phyloP scores from a whole-genome alignment of 2,329 filamentous ascomycete species.

The Juglanconis oblonga region DNA sequence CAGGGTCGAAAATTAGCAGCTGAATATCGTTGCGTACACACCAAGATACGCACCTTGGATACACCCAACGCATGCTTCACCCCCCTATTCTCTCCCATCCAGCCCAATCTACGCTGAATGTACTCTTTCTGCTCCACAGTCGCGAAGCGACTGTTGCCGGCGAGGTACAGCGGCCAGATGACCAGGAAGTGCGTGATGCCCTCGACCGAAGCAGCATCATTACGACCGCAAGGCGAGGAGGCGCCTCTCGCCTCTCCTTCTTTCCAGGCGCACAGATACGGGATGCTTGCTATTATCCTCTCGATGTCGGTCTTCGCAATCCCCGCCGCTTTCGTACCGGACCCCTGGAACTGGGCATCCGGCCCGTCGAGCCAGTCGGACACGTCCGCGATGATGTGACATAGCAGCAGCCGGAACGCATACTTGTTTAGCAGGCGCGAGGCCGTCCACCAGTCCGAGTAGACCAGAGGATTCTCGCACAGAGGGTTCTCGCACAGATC shows the following conservation, averaged over 20 bases:
- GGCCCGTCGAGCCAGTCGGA: conserved; percentile 7
- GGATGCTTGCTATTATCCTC: conserved; percentile 9
- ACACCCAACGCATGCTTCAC: conserved; percentile 5
- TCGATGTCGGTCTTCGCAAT: conserved; percentile 6
- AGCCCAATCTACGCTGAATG: not conserved
- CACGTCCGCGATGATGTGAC: conserved; percentile 11
- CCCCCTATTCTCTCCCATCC: conserved; percentile 9
- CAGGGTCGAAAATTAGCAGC: no score
- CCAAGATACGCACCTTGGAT: not conserved
- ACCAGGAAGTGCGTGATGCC: conserved; percentile 10
- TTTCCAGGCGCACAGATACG: conserved; percentile 7
- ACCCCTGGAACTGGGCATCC: not conserved
- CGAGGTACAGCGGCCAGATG: conserved; percentile 10
- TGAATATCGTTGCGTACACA: no score
- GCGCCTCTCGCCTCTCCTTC: not conserved
- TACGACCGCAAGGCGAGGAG: conserved; percentile 1
- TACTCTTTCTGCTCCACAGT: conserved; percentile 7
- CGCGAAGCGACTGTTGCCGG: conserved; percentile 4
- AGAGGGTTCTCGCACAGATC: not conserved
- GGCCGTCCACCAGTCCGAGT: conserved; percentile 12
- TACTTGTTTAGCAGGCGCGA: conserved; percentile 3
- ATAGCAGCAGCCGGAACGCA: conserved; percentile 7
- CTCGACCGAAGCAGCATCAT: conserved; percentile 1
- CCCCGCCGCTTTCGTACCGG: not conserved
- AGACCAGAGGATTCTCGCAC: not conserved